Conservation (phyloP, 176 grass and related monocot species). For the Ananas comosus region DNA sequence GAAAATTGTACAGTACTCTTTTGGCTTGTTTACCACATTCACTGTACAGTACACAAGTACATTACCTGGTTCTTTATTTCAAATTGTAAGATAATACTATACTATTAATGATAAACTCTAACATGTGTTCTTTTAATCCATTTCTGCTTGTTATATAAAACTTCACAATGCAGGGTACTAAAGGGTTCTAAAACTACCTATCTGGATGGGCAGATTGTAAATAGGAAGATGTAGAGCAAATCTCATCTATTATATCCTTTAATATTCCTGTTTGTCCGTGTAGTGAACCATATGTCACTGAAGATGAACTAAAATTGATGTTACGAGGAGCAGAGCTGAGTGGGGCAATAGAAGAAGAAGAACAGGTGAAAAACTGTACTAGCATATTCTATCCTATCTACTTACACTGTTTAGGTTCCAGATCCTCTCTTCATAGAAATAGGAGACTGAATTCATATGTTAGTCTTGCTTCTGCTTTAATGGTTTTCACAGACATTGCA, state of each 20-base stretch:
- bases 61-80: background rate
- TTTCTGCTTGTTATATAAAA: background rate
- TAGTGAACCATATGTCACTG: slow-evolving; percentile 97
- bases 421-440: no score
- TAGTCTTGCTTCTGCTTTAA: no score
- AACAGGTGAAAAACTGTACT: slow-evolving; percentile 51
- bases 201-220: background rate
- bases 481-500: no score
- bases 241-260: background rate
- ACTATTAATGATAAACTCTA: background rate
- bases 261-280: slow-evolving; percentile 21
- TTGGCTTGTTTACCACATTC: background rate
- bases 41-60: background rate
- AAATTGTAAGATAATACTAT: background rate
- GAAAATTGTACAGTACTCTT: background rate
- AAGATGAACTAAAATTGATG: slow-evolving; percentile 98
- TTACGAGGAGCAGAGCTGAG: slow-evolving; percentile 88
- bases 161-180: background rate
- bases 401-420: background rate
- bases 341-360: slow-evolving; percentile 96
- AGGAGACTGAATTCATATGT: no score
- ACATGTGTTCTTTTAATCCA: background rate
- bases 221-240: background rate
- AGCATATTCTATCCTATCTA: slow-evolving; percentile 2
- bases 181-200: background rate